Evolutionary conservation across 2,329 filamentous ascomycete species (phyloP), one percentile per base, ranked within the genome.

Genomic region (Tothia fuscella): DNA sequence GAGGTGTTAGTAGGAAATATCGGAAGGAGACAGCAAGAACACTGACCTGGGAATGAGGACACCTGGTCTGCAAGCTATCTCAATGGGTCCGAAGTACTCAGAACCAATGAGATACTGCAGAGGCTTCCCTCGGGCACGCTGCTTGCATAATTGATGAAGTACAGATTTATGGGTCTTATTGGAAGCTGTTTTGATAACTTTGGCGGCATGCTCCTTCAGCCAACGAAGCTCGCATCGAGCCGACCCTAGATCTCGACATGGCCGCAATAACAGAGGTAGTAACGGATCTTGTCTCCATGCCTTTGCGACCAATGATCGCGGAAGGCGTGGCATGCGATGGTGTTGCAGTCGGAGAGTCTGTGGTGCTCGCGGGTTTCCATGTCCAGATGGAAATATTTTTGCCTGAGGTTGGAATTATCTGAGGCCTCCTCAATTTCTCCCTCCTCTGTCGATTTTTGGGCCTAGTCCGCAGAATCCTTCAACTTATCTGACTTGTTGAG

Each of bases 71-170:
- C 88, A 95, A 42, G 71, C 63, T 34, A 98, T 81, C 31, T 94
- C 81, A 13, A 96, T 62, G 4, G 76, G 65, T 1, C 88, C 89
- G 61, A 98, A 96, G 2, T 82, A 91, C 57, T 95, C 87, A 4
- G 79, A 78, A 3, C 87, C 87, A 1, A 98, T 65, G 17, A 96
- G 71, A 56, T 96, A 96, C 58, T 96, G 91, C 25, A 98, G 62
- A 2, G 91, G 91, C 44, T 78, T 73, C 1, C 86, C 86, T n/a
- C 50, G 58, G 3, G 68, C 62, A 45, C 76, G 63, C 34, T 56
- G 50, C 25, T 41, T 35, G 14, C 57, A 53, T 26, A 60, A 30
- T n/a, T 51, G 47, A 16, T 48, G 43, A 17, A 59, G 38, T 24
- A n/a, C 50, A 43, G 38, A 46, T 44, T 48, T 6, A 42, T 48